These are phyloP conservation scores for Trichoderma erinaceum DNA, from an alignment of 495 filamentous ascomycete species.

Conservation along the genomic window DNA sequence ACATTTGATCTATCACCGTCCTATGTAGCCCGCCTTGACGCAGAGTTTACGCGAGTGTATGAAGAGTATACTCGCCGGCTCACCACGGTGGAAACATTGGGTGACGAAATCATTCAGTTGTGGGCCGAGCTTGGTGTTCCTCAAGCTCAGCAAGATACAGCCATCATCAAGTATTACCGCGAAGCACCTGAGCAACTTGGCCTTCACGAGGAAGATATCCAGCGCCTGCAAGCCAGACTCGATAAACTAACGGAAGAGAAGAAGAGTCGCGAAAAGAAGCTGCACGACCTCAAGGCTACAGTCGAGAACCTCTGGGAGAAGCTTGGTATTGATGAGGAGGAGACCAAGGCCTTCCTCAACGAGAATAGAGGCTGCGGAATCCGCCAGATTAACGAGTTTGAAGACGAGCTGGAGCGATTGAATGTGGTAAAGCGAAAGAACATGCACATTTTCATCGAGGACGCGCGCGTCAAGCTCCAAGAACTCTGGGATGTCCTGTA, in stretches of 20 bases:
- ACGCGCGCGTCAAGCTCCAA: constrained; percentile 80
- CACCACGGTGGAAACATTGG: constrained; percentile 61
- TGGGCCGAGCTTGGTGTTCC: constrained; percentile 94
- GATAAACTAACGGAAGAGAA: constrained; percentile 94
- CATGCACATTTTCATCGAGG: constrained; percentile 89
- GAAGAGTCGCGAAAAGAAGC: constrained; percentile 69
- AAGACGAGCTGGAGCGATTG: constrained; percentile 77
- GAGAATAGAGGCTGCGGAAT: constrained; percentile 68
- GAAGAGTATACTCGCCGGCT: constrained; percentile 87
- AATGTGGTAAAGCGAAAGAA: constrained; percentile 94
- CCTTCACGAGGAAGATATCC: constrained; percentile 77
- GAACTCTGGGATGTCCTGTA: constrained; percentile 92
- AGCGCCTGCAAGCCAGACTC: constrained; percentile 60
- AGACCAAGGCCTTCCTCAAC: constrained; percentile 76
- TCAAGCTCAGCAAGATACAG: constrained; percentile 81
- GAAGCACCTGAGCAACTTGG: constrained; percentile 90
- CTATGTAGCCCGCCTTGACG: constrained; percentile 82
- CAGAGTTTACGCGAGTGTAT: constrained; percentile 87
- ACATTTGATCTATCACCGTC: constrained; percentile 81
- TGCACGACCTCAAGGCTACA: constrained; percentile 65
- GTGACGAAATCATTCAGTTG: constrained; percentile 82
- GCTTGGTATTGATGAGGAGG: constrained; percentile 71
- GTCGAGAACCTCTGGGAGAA: constrained; percentile 87
- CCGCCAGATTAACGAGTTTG: constrained; percentile 85
- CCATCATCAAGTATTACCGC: constrained; percentile 80